Base-by-base conservation (phyloP, 768 basidiomycete genomes). In the Tylopilus vinaceipallidus region DNA sequence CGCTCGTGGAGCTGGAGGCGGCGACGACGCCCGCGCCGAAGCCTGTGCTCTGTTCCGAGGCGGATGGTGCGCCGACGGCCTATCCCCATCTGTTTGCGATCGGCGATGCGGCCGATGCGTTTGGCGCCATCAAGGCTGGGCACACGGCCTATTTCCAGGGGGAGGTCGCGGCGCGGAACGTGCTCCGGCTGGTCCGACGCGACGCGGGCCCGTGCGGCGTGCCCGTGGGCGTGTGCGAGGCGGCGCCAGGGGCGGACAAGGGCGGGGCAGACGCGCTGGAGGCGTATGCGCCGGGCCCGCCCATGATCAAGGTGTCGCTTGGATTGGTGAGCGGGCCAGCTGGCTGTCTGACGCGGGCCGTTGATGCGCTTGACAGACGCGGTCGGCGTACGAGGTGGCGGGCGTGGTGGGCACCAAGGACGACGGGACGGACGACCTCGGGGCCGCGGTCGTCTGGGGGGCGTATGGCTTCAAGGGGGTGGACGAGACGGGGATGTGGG, bases 21-120 rank as follows among this genome's bases (percentile, higher is more conserved):
- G 5, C 20, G 9, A 17, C 3, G 37, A 1, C 24, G 11, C n/a
- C n/a, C n/a, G n/a, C n/a, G n/a, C n/a, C n/a, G n/a, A n/a, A n/a
- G n/a, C n/a, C n/a, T n/a, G n/a, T n/a, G n/a, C n/a, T n/a, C n/a
- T n/a, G n/a, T n/a, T n/a, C n/a, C n/a, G n/a, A n/a, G n/a, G n/a
- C n/a, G n/a, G n/a, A n/a, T n/a, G n/a, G n/a, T n/a, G n/a, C n/a
- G n/a, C n/a, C n/a, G n/a, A n/a, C n/a, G n/a, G n/a, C 54, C 17
- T 79, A 81, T 57, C 73, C 76, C 0, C 70, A 82, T 50, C 73
- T 86, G 12, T 86, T 84, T 56, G 82, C 76, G 9, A 64, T 84
- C 6, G 84, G 84, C 8, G 84, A 86, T 46, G 74, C 76, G 1
- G 83, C 82, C 1, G 81, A 84, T 60, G 81, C 81, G 5, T 84